Conservation (phyloP, 139 green algal species). For the Parachlorella kessleri region DNA sequence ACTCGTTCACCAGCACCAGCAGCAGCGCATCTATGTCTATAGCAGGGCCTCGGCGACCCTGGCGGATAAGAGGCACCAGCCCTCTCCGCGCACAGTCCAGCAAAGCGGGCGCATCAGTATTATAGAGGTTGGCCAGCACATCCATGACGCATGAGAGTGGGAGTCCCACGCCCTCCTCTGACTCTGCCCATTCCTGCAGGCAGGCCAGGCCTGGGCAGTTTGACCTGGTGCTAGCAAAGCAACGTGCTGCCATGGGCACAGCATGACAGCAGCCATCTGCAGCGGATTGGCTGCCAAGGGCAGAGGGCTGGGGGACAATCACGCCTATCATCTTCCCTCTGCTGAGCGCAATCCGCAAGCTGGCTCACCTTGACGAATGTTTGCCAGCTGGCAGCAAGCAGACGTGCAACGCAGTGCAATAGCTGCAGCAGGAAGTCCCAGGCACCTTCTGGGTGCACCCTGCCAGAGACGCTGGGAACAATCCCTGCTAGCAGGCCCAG, state of each 20-base stretch:
- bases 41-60: constrained; percentile 31
- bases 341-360: no score
- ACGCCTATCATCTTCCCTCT: no score
- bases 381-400: constrained; percentile 36
- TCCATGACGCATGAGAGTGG: constrained; percentile 55
- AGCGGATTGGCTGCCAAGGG: neutral
- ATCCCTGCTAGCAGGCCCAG: constrained; percentile 38
- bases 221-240: no score
- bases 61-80: constrained; percentile 44
- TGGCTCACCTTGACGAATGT: constrained; percentile 25
- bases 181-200: constrained; percentile 43
- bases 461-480: constrained; percentile 10
- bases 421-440: constrained; percentile 55
- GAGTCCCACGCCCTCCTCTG: constrained; percentile 35
- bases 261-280: neutral
- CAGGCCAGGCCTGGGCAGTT: no score
- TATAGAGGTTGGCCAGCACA: constrained; percentile 63
- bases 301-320: no score
- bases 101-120: constrained; percentile 32
- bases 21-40: constrained; percentile 66
- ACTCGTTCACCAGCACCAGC: constrained; percentile 54
- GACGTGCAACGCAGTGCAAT: constrained; percentile 48
- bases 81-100: constrained; percentile 32
- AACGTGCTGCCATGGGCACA: no score
- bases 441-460: constrained; percentile 12